Conservation (phyloP, 257 asterid species). For the Solanum chaucha region DNA sequence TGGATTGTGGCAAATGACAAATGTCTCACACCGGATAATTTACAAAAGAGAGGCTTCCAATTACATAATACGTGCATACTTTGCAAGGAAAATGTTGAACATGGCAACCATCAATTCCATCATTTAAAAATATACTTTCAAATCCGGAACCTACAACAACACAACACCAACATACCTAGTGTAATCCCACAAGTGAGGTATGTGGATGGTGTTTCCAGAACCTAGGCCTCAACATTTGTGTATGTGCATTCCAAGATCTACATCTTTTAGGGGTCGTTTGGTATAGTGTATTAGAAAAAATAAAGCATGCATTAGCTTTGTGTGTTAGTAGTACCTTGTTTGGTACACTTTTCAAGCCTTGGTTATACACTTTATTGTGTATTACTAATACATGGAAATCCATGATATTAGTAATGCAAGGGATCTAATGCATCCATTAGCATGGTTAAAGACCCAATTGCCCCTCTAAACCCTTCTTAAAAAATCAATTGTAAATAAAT, state of each 20-base stretch:
- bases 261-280: neutral
- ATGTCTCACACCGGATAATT: neutral
- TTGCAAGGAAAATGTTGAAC: neutral
- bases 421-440: neutral
- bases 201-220: neutral
- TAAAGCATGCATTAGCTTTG: neutral
- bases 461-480: neutral
- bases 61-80: neutral
- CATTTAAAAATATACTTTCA: neutral
- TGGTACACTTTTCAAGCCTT: neutral
- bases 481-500: neutral
- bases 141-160: neutral
- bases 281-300: neutral
- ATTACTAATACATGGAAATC: neutral
- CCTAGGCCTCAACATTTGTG: neutral
- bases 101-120: neutral
- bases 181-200: neutral
- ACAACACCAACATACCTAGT: neutral
- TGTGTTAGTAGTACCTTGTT: neutral
- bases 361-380: neutral
- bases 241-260: neutral
- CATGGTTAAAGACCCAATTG: neutral
- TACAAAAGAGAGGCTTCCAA: neutral
- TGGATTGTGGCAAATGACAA: neutral
- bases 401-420: neutral